A percentile compares a stretch with the other conserved stretches of the same genome.
phyloP scores from a whole-genome alignment of 306 rosid genomes.

The Astragalus glycyphyllos region DNA sequence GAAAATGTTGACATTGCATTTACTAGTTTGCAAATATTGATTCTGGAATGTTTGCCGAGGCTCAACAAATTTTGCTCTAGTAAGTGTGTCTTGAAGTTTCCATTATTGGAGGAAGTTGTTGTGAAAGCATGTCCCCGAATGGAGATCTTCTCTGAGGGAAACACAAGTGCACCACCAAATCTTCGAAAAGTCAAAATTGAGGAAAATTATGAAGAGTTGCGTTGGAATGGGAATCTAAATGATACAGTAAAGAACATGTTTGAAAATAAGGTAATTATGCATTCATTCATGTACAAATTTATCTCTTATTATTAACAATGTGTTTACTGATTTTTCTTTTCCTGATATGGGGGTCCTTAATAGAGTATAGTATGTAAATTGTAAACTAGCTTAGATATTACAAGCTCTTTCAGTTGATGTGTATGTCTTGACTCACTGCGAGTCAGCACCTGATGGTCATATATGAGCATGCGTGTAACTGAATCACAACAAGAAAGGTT shows the following conservation, averaged over 20 bases:
- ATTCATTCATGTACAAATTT: no score
- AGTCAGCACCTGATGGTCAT: no score
- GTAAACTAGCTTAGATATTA: no score
- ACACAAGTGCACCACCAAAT: background rate
- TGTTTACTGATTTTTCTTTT: no score
- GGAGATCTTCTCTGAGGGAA: background rate
- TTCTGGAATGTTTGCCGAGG: background rate
- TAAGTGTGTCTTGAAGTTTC: background rate
- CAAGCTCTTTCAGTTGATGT: no score
- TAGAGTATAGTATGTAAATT: no score
- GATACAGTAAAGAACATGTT: background rate
- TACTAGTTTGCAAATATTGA: background rate
- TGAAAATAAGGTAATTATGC: no score
- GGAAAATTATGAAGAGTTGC: background rate
- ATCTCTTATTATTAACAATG: no score
- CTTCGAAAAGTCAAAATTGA: background rate
- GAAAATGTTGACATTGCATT: background rate
- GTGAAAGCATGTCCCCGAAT: background rate
- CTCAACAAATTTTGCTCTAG: background rate
- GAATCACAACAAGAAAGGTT: no score
- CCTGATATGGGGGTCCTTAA: no score
- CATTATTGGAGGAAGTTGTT: background rate
- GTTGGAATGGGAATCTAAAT: background rate
- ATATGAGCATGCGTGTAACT: no score
- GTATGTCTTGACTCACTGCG: no score